Percentiles rank a stretch among this genome's conserved stretches.
These are phyloP conservation scores for Diaporthe humulicola DNA, from an alignment of 2,329 filamentous ascomycete genomes.

Conservation along the genomic window DNA sequence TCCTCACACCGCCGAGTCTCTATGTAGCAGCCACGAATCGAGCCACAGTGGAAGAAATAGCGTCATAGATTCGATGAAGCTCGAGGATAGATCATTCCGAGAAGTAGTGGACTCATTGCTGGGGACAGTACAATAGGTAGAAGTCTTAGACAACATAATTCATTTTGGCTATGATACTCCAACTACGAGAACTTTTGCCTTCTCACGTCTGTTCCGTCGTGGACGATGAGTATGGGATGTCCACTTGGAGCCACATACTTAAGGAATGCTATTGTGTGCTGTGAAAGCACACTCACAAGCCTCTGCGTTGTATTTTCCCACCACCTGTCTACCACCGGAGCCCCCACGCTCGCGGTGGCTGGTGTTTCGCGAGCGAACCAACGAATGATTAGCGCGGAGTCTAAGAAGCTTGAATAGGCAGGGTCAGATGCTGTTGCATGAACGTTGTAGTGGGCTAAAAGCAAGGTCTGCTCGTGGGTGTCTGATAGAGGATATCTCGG, in stretches of 20 bases:
- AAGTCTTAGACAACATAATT: not conserved
- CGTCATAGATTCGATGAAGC: not conserved
- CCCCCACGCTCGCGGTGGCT: not conserved
- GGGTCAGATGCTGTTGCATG: not conserved
- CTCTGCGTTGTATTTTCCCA: not conserved
- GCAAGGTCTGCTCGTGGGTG: not conserved
- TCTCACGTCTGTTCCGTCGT: not conserved
- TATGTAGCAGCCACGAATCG: not conserved
- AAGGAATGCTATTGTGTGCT: not conserved
- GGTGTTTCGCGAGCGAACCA: not conserved
- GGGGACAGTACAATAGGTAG: not conserved
- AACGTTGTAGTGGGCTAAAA: not conserved
- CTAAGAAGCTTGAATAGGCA: not conserved
- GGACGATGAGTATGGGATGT: not conserved
- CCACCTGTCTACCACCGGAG: not conserved
- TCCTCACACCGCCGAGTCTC: too few species aligned
- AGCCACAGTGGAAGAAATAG: not conserved
- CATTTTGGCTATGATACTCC: not conserved
- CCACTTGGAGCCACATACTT: not conserved
- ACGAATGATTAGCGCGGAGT: not conserved
- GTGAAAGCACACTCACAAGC: not conserved
- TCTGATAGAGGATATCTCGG: not conserved
- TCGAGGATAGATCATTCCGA: not conserved
- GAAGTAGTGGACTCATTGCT: not conserved
- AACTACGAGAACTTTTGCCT: not conserved